Evolutionary conservation across 371 early-diverging fungal species (phyloP).

Genomic region (Choanephora cucurbitarum): DNA sequence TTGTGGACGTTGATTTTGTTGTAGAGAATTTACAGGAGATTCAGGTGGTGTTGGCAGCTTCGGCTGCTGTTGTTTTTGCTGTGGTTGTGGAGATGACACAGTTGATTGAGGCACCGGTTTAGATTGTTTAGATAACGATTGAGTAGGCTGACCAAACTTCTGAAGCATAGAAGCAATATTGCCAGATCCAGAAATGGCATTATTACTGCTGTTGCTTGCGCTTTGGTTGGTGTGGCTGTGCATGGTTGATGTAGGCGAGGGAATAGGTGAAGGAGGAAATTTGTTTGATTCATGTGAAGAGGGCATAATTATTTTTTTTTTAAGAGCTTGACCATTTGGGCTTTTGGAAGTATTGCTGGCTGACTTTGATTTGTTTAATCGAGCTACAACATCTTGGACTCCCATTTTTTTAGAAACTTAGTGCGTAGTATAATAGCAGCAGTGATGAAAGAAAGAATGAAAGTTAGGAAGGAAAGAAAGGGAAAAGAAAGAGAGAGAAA

Average conservation of each 20-base stretch:
- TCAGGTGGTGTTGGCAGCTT: conserved; percentile 15
- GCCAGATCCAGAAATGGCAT: not conserved
- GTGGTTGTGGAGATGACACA: not conserved
- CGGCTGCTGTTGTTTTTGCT: not conserved
- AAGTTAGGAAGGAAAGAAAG: conserved; percentile 2
- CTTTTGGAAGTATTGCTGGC: conserved; percentile 9
- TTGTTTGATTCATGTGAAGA: conserved; percentile 1
- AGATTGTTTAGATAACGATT: not conserved
- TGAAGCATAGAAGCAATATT: conserved; percentile 29
- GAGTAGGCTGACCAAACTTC: conserved; percentile 23
- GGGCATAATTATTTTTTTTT: conserved; percentile 7
- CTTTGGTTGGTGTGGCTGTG: not conserved
- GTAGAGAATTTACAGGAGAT: conserved; percentile 4
- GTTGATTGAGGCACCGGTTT: conserved; percentile 1
- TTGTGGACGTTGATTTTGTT: not conserved
- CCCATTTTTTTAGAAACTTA: conserved; percentile 42
- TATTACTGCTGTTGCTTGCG: not conserved
- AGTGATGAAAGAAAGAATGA: not conserved
- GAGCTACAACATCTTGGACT: conserved; percentile 44
- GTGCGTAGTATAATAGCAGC: no score
- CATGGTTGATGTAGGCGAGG: conserved; percentile 17
- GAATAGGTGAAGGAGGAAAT: conserved; percentile 12
- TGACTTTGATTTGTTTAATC: conserved; percentile 34
- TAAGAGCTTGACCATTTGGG: conserved; percentile 2
- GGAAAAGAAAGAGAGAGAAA: conserved; percentile 2